These are phyloP conservation scores for Kodamaea sp. DNA, from an alignment of 1,139 yeast genomes.

Conservation along the genomic window DNA sequence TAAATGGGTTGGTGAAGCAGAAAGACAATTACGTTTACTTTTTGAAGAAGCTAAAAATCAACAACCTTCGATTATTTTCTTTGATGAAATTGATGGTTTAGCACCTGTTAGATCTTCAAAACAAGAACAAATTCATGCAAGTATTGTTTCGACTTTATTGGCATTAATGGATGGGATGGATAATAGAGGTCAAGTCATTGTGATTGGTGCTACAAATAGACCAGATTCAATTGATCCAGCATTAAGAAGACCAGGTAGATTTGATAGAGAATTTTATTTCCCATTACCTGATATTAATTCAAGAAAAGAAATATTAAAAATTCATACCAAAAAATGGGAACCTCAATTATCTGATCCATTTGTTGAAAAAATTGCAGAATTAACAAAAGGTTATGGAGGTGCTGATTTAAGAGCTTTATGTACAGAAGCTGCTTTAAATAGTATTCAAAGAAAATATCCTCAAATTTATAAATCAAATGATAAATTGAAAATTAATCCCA, in stretches of 20 bases:
- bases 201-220: constrained; percentile 96
- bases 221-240: constrained; percentile 99
- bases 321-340: constrained; percentile 88
- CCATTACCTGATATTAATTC: constrained; percentile 86
- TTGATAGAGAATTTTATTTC: constrained; percentile 94
- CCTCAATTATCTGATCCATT: constrained; percentile 63
- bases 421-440: constrained; percentile 90
- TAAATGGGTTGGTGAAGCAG: constrained; percentile 99
- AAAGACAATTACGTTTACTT: constrained; percentile 80
- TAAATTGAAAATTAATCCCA: constrained; percentile 71
- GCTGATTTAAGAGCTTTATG: constrained; percentile 94
- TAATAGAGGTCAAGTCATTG: constrained; percentile 91
- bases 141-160: constrained; percentile 88
- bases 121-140: constrained; percentile 97
- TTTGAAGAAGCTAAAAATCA: constrained; percentile 96
- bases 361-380: constrained; percentile 62
- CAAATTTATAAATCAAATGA: constrained; percentile 81
- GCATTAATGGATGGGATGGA: constrained; percentile 99
- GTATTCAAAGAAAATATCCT: constrained; percentile 89
- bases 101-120: constrained; percentile 97
- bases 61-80: constrained; percentile 92
- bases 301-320: constrained; percentile 69
- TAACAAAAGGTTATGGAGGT: constrained; percentile 97
- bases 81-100: constrained; percentile 96
- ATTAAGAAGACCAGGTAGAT: constrained; percentile 93